Conservation (phyloP, 2,329 filamentous ascomycete species). For the Piedraia hortae region DNA sequence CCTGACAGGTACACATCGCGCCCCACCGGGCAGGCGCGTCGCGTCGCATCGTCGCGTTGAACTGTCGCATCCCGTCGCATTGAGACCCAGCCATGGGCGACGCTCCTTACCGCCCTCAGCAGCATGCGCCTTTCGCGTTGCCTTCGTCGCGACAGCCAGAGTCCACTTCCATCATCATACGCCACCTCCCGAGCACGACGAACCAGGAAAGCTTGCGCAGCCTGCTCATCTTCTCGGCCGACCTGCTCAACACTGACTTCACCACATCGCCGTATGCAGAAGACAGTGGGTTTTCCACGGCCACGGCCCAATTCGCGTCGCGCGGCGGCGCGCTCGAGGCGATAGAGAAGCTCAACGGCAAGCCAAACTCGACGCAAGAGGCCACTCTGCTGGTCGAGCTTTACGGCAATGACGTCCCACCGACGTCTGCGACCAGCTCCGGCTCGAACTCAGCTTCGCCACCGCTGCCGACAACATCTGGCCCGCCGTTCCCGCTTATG, state of each 20-base stretch:
- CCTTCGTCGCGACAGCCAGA: conserved; percentile 5
- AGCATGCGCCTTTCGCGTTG: too few relatives aligned
- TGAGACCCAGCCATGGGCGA: too few relatives aligned
- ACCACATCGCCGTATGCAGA: conserved; percentile 26
- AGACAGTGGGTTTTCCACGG: conserved; percentile 28
- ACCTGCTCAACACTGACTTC: conserved; percentile 31
- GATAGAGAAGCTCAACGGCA: conserved; percentile 30
- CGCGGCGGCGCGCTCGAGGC: conserved; percentile 31
- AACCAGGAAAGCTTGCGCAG: conserved; percentile 30
- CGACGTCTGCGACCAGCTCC: conserved; percentile 20
- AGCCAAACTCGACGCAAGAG: conserved; percentile 31
- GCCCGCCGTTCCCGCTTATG: conserved; percentile 42
- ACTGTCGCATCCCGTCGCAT: too few relatives aligned
- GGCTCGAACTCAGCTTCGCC: conserved; percentile 32
- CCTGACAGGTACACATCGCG: too few relatives aligned
- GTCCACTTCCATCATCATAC: conserved; percentile 23
- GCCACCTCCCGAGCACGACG: conserved; percentile 30
- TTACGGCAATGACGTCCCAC: conserved; percentile 13
- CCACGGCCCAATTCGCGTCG: conserved; percentile 30
- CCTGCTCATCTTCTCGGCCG: conserved; percentile 37
- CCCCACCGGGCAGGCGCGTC: too few relatives aligned
- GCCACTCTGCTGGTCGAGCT: conserved; percentile 32
- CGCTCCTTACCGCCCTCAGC: too few relatives aligned
- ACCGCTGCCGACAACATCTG: conserved; percentile 19
- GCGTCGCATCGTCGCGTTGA: too few relatives aligned